Conservation (phyloP, 2,329 filamentous ascomycete genomes). For the Geosmithia putterillii region DNA sequence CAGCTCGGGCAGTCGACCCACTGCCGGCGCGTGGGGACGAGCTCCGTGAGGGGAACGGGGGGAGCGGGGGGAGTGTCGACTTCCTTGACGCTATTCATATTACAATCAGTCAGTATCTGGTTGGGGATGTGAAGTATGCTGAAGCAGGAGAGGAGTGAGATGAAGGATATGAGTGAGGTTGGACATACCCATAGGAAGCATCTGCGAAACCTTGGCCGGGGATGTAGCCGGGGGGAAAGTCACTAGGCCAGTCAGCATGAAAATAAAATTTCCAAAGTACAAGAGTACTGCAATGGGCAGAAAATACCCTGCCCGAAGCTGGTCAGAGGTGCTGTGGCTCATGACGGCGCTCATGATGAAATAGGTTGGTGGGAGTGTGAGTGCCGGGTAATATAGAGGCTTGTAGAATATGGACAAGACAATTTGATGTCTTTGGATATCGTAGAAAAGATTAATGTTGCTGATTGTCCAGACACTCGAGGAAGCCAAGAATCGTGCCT, state of each 20-base stretch:
- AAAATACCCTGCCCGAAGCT: not conserved
- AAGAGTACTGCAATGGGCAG: no score
- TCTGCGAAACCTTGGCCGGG: conserved; percentile 2
- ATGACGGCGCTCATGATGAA: not conserved
- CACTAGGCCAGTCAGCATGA: not conserved
- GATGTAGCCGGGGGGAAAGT: conserved; percentile 1
- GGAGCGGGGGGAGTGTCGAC: not conserved
- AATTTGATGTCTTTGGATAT: no score
- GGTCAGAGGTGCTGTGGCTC: not conserved
- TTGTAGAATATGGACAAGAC: not conserved
- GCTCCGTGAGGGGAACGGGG: conserved; percentile 7
- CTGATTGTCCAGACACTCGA: no score
- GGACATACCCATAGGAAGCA: not conserved
- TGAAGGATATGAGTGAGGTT: no score
- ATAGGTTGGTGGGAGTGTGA: not conserved
- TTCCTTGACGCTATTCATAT: not conserved
- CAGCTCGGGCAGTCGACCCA: conserved; percentile 14
- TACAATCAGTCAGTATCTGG: not conserved
- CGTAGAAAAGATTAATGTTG: no score
- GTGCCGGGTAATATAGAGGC: not conserved
- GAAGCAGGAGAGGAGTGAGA: not conserved
- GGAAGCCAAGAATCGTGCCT: no score
- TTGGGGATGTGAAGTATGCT: not conserved
- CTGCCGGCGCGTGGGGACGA: conserved; percentile 6
- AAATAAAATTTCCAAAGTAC: no score